Evolutionary conservation across 2,329 filamentous ascomycete species (phyloP), one percentile per base, ranked within the genome.

Genomic region (Chaetomium olivaceum): DNA sequence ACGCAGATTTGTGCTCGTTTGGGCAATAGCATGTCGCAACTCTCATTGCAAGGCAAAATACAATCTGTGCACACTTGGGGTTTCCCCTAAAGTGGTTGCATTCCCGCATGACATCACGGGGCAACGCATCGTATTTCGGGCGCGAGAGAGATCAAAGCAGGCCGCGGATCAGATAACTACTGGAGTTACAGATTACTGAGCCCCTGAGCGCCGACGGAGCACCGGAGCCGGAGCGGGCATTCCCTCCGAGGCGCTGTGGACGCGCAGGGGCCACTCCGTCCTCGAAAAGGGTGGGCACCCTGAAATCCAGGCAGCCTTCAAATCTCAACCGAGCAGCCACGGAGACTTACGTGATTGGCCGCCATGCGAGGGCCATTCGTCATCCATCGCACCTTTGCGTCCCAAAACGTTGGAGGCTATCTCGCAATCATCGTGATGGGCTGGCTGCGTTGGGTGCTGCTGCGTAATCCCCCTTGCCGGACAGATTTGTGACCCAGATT

Each of bases 331-430:
- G 29, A 57, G 51, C 21, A 25, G 43, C 36, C 33, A 51, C 59
- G 60, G 64, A 62, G 29, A 46, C 52, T 46, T 54, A 50, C 12
- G 12, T 62, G 55, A 66, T 63, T 66, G 64, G 64, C 23, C 50
- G 27, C 19, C 11, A 14, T 51, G 60, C 64, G 64, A 66, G 43
- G 11, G 16, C 19, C 7, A 25, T 66, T 63, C 61, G 64, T 66
- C 56, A 66, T 63, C 59, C 19, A 21, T 33, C 21, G 11, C 36
- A 3, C 7, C 25, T 29, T 5, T 16, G 4, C 12, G 36, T 14
- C 33, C 14, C 12, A 27, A 46, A 43, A 46, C 19, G 36, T 52
- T 29, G 19, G 19, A 21, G 12, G 21, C 27, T 25, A 46, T 57
- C n/a, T 33, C 31, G 19, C 11, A 29, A 31, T 29, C 9, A n/a